A percentile compares a stretch with the other conserved stretches of the same genome.
phyloP scores from a whole-genome alignment of 2,329 filamentous ascomycete genomes.

The Arthrobotrys iridis region DNA sequence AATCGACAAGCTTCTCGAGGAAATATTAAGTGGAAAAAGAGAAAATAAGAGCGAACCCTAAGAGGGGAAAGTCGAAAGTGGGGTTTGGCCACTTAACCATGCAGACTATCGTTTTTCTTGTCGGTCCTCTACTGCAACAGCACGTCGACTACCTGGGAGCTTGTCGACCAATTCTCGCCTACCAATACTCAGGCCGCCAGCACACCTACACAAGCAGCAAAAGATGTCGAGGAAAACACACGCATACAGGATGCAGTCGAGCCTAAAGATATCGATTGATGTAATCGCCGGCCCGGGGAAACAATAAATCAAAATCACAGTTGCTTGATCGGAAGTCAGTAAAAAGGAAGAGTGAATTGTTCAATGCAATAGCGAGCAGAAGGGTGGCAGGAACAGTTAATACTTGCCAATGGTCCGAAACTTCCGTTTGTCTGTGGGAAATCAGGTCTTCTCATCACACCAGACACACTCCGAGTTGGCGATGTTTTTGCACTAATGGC shows the following conservation, averaged over 20 bases:
- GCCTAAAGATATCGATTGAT: neutral
- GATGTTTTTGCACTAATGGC: constrained; percentile 55
- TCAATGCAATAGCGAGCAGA: constrained; percentile 9
- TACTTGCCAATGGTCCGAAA: constrained; percentile 40
- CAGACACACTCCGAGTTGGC: constrained; percentile 24
- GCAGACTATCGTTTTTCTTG: constrained; percentile 46
- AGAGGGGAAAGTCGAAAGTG: constrained; percentile 50
- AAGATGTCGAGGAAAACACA: constrained; percentile 38
- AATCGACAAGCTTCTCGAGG: constrained; percentile 48
- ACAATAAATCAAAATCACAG: constrained; percentile 27
- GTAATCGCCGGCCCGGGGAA: constrained; percentile 14
- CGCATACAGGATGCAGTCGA: constrained; percentile 29
- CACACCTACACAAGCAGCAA: constrained; percentile 32
- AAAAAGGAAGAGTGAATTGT: constrained; percentile 29
- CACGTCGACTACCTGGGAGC: constrained; percentile 39
- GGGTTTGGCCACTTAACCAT: constrained; percentile 55
- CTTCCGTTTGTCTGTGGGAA: constrained; percentile 49
- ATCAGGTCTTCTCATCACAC: constrained; percentile 32
- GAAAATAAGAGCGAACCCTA: constrained; percentile 28
- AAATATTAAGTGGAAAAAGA: constrained; percentile 33
- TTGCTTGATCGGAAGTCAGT: neutral
- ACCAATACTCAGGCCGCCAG: constrained; percentile 42
- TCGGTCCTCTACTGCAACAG: constrained; percentile 28
- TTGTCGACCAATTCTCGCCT: constrained; percentile 53
- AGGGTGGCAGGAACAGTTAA: constrained; percentile 30